Conservation (phyloP, 2,329 filamentous ascomycete genomes). For the Hypoxylon sp. region DNA sequence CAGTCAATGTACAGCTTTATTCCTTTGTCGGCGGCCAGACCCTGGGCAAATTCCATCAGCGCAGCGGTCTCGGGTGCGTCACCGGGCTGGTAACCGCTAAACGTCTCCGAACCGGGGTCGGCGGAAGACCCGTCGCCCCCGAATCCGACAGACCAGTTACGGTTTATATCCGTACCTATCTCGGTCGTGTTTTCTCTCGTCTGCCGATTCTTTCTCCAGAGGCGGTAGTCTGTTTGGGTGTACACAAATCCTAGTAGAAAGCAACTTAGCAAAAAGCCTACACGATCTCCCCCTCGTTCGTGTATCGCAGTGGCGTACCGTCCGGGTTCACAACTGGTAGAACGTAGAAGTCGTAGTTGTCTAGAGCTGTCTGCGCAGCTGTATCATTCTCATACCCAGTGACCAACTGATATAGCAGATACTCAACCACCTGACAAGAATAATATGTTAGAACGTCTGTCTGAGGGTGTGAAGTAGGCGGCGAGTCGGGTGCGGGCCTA, state of each 20-base stretch:
- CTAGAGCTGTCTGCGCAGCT: conserved; percentile 54
- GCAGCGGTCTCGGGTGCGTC: conserved; percentile 58
- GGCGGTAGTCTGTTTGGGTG: conserved; percentile 57
- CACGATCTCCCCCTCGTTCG: neutral
- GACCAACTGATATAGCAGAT: conserved; percentile 58
- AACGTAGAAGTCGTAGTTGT: conserved; percentile 68
- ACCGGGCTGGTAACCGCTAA: conserved; percentile 51
- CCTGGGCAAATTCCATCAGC: conserved; percentile 56
- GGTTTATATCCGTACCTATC: conserved; percentile 61
- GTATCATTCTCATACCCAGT: conserved; percentile 52
- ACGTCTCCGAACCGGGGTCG: conserved; percentile 56
- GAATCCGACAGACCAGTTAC: conserved; percentile 62
- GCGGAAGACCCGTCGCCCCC: conserved; percentile 54
- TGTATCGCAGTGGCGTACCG: conserved; percentile 45
- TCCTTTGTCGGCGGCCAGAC: conserved; percentile 52
- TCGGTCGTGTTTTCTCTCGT: conserved; percentile 51
- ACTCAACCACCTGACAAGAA: conserved; percentile 55
- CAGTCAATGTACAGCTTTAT: conserved; percentile 67
- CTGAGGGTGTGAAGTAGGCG: no score
- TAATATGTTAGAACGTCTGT: no score
- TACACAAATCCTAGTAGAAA: conserved; percentile 57
- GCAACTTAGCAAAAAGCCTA: neutral
- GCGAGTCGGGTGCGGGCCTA: no score
- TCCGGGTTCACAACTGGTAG: conserved; percentile 63
- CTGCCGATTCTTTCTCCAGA: conserved; percentile 64